These are phyloP conservation scores for Komagataella ulmi DNA, from an alignment of 805 yeast species.

Conservation along the genomic window DNA sequence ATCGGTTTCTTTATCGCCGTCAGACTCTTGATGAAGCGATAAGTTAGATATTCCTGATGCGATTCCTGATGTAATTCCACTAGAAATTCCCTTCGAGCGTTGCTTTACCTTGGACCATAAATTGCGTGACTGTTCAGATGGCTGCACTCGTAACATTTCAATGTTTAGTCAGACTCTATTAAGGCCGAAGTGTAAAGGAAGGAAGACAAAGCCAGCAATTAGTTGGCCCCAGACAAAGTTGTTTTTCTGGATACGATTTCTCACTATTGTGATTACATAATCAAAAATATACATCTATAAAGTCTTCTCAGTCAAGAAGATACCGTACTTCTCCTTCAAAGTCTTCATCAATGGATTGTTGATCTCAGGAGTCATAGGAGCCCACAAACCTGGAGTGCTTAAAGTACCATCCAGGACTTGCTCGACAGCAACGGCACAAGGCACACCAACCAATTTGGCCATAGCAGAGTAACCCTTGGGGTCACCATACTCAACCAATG, in stretches of 20 bases:
- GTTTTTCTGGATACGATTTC: neutral
- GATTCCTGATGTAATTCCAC: neutral
- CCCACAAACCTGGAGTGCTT: slow-evolving; percentile 71
- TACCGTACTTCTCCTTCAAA: slow-evolving; percentile 81
- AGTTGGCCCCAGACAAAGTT: neutral
- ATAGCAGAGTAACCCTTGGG: slow-evolving; percentile 91
- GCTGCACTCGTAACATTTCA: neutral
- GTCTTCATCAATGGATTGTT: slow-evolving; percentile 85
- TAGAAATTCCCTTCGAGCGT: slow-evolving; percentile 5
- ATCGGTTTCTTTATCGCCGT: slow-evolving; percentile 18
- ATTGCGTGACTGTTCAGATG: slow-evolving; percentile 3
- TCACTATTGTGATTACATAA: neutral
- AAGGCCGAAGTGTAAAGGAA: neutral
- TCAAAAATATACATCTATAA: slow-evolving; percentile 14
- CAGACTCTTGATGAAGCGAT: slow-evolving; percentile 14
- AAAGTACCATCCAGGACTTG: slow-evolving; percentile 74
- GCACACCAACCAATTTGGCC: slow-evolving; percentile 98
- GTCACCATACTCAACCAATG: slow-evolving; percentile 88
- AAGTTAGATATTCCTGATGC: neutral
- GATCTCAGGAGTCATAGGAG: slow-evolving; percentile 86
- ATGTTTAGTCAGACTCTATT: neutral
- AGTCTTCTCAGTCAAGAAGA: slow-evolving; percentile 82
- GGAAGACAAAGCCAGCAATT: neutral
- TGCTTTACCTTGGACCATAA: slow-evolving; percentile 8
- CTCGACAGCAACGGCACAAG: slow-evolving; percentile 91